Conservation (phyloP, 1,284 basidiomycete species). For the Moesziomyces parantarcticus region DNA sequence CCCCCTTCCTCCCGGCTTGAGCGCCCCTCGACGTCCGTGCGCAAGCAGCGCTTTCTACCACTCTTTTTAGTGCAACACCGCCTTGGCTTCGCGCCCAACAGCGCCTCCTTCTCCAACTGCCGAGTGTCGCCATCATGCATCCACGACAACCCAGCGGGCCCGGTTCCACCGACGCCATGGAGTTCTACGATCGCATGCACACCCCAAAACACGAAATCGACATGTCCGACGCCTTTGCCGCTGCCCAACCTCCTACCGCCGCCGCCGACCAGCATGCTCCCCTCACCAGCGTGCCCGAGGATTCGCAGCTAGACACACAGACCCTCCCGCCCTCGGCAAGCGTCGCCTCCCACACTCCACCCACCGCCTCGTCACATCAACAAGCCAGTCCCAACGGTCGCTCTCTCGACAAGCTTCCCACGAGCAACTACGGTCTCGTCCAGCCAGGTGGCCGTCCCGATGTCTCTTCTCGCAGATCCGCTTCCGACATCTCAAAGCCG, state of each 20-base stretch:
- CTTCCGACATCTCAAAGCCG: conserved; percentile 38
- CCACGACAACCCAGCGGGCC: conserved; percentile 47
- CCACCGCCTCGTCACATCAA: not conserved
- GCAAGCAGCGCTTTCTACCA: too few relatives aligned
- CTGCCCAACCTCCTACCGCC: conserved; percentile 11
- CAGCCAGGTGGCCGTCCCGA: conserved; percentile 40
- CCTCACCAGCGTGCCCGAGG: conserved; percentile 54
- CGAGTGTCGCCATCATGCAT: conserved; percentile 21
- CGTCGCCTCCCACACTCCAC: conserved; percentile 15
- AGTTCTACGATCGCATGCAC: conserved; percentile 51
- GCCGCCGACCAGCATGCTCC: conserved; percentile 20
- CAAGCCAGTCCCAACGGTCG: conserved; percentile 16
- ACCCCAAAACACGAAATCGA: conserved; percentile 45
- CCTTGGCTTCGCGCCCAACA: not conserved
- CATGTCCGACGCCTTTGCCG: conserved; percentile 26
- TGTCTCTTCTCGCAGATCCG: conserved; percentile 8
- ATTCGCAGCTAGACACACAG: conserved; percentile 43
- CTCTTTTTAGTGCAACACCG: too few relatives aligned
- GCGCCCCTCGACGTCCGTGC: too few relatives aligned
- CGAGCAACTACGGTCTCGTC: conserved; percentile 37
- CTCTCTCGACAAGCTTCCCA: conserved; percentile 23
- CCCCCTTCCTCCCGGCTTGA: not conserved
- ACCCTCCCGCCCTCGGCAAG: conserved; percentile 4
- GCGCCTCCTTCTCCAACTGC: not conserved
- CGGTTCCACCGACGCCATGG: conserved; percentile 57